phyloP scores from a whole-genome alignment of 2,329 filamentous ascomycete species.

The Trichophyton verrucosum region DNA sequence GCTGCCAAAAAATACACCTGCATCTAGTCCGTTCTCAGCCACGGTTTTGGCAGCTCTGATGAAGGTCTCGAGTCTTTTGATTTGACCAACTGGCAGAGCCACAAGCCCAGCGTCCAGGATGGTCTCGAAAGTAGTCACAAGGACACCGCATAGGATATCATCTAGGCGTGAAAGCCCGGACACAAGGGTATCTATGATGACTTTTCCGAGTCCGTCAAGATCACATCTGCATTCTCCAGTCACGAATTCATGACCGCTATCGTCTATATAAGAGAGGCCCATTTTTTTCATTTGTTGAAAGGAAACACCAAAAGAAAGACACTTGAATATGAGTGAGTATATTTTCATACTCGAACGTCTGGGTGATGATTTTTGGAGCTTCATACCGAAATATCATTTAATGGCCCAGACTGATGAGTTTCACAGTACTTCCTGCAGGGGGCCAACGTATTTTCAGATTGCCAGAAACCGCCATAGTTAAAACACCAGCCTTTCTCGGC shows the following conservation, averaged over 20 bases:
- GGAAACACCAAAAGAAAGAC: not conserved
- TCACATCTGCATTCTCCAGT: not conserved
- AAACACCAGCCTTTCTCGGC: not conserved
- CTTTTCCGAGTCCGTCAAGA: not conserved
- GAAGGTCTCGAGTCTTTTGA: not conserved
- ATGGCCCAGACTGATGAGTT: not conserved
- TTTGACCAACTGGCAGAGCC: not conserved
- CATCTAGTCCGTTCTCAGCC: not conserved
- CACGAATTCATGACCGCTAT: not conserved
- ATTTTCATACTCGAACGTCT: not conserved
- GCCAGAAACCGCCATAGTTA: not conserved
- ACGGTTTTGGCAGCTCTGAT: constrained; percentile 1
- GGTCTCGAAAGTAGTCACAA: not conserved
- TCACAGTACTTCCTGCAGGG: not conserved
- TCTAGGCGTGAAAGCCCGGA: not conserved
- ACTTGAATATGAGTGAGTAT: not conserved
- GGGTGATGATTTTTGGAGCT: not conserved
- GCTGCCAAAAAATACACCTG: not conserved
- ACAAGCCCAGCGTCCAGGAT: not conserved
- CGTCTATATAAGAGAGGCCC: not conserved
- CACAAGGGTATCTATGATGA: not conserved
- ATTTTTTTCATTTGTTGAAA: not conserved
- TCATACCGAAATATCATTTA: not conserved
- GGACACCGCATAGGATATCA: not conserved
- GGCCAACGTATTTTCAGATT: not conserved